Evolutionary conservation across 495 filamentous ascomycete genomes (phyloP).

Genomic region (Lepraria neglecta): DNA sequence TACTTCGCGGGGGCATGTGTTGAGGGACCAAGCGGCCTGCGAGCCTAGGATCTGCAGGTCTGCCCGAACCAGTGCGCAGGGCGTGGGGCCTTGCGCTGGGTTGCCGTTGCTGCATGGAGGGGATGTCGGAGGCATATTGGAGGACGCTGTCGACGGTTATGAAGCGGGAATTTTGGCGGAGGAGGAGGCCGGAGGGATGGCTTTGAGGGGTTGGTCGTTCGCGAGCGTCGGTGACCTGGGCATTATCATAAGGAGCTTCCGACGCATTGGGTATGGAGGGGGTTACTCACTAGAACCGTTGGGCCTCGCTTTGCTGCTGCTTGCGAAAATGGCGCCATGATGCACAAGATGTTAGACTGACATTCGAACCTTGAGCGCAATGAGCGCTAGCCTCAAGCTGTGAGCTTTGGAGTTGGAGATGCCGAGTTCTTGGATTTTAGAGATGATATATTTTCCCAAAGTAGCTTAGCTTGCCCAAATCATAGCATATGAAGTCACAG

Average conservation of each 20-base stretch:
- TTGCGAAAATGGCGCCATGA: constrained; percentile 20
- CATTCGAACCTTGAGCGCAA: neutral
- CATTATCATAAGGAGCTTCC: constrained; percentile 3
- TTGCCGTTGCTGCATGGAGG: constrained; percentile 82
- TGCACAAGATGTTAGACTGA: neutral
- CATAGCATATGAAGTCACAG: too few species aligned
- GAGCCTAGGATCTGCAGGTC: constrained; percentile 36
- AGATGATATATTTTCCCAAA: neutral
- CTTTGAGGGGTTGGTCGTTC: constrained; percentile 42
- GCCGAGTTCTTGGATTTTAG: neutral
- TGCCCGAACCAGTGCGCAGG: constrained; percentile 39
- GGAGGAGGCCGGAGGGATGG: constrained; percentile 34
- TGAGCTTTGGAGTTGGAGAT: neutral
- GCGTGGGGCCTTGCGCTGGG: constrained; percentile 53
- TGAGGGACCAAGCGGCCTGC: constrained; percentile 53
- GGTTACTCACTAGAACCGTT: constrained; percentile 46
- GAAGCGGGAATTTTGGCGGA: constrained; percentile 59
- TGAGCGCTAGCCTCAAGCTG: neutral
- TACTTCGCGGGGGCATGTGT: constrained; percentile 78
- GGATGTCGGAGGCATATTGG: constrained; percentile 88
- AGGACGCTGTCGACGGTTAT: constrained; percentile 96
- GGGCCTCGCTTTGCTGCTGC: constrained; percentile 43
- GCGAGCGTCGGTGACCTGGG: constrained; percentile 55
- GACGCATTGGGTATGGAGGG: constrained; percentile 7
- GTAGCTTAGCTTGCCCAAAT: neutral